Evolutionary conservation across 305 asterid genomes (phyloP).

Genomic region (Solanum hybrid): DNA sequence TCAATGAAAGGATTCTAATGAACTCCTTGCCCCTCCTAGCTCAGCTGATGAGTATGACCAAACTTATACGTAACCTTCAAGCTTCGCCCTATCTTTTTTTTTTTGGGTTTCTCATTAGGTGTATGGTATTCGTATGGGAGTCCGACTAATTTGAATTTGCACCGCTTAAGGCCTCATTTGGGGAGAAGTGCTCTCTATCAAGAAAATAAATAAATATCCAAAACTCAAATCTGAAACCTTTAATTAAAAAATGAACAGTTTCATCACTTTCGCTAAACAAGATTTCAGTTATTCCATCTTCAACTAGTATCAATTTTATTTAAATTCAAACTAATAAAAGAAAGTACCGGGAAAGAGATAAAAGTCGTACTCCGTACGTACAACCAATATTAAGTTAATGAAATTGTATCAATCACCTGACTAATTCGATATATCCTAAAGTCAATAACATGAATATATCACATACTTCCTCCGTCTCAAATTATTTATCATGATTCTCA

Average conservation of each 20-base stretch:
- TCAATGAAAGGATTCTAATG: neutral
- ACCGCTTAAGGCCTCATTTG: neutral
- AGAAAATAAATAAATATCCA: too few relatives aligned
- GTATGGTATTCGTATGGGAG: too few relatives aligned
- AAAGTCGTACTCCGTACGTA: neutral
- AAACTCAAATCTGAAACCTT: neutral
- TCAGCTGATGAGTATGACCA: neutral
- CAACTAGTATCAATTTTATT: neutral
- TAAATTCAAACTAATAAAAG: neutral
- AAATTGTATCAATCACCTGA: neutral
- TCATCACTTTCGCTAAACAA: neutral
- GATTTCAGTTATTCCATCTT: neutral
- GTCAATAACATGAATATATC: neutral
- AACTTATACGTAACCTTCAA: neutral
- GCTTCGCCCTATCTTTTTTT: neutral
- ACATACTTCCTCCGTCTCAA: neutral
- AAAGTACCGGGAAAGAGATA: neutral
- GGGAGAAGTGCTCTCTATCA: accelerated
- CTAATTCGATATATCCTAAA: neutral
- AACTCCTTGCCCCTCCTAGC: neutral
- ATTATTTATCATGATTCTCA: neutral
- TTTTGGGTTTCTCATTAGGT: too few relatives aligned
- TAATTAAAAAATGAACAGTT: too few relatives aligned
- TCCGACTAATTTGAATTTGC: neutral
- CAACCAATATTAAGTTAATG: neutral